phyloP scores from a whole-genome alignment of 2,329 filamentous ascomycete species.

The Corynespora cassiicola region DNA sequence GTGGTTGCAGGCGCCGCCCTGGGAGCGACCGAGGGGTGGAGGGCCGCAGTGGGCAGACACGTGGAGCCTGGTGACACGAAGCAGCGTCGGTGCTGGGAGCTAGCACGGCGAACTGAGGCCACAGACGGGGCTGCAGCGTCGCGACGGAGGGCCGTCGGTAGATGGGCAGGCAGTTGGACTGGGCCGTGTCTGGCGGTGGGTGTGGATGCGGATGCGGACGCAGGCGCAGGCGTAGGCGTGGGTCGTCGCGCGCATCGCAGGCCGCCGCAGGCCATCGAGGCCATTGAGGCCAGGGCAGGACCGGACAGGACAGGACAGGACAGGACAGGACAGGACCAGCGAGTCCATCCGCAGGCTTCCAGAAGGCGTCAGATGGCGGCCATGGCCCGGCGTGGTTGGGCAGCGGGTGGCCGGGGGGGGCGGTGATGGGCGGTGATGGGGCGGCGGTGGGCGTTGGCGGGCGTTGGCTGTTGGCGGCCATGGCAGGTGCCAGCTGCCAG shows the following conservation, averaged over 20 bases:
- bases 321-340: background rate
- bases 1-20: background rate
- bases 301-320: too few relatives aligned
- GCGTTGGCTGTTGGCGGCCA: too few relatives aligned
- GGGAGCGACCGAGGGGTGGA: background rate
- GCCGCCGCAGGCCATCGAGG: too few relatives aligned
- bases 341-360: slow-evolving; percentile 17
- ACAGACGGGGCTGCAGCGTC: slow-evolving; percentile 7
- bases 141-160: slow-evolving; percentile 20
- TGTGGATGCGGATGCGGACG: background rate
- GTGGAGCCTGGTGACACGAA: slow-evolving; percentile 24
- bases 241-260: too few relatives aligned
- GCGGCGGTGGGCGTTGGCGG: background rate
- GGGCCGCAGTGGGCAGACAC: slow-evolving; percentile 18
- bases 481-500: too few relatives aligned
- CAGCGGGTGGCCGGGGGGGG: slow-evolving; percentile 24
- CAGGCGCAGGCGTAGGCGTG: too few relatives aligned
- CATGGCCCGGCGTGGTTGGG: slow-evolving; percentile 17
- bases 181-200: too few relatives aligned
- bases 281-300: too few relatives aligned
- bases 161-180: slow-evolving; percentile 17
- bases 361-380: slow-evolving; percentile 20
- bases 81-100: slow-evolving; percentile 12
- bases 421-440: too few relatives aligned
- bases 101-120: slow-evolving; percentile 4